Evolutionary conservation across 495 filamentous ascomycete genomes (phyloP).

Genomic region (Margaritispora aquatica): DNA sequence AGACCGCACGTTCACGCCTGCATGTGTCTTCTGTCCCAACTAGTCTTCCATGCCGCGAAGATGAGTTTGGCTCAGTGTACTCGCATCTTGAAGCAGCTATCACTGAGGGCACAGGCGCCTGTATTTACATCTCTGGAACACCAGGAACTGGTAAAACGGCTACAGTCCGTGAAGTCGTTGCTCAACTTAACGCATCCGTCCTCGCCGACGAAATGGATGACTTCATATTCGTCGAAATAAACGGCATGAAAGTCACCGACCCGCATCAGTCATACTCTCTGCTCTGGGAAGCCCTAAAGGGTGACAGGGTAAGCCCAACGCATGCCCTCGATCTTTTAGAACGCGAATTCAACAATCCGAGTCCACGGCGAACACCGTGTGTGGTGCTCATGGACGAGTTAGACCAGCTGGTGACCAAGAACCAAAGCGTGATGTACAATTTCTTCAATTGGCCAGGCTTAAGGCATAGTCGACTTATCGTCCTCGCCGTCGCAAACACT

Average conservation of each 20-base stretch:
- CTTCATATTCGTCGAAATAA: conserved; percentile 99
- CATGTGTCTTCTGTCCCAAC: conserved; percentile 91
- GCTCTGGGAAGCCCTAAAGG: conserved; percentile 93
- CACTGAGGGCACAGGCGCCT: conserved; percentile 84
- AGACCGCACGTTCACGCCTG: conserved; percentile 78
- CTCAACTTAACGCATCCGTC: conserved; percentile 79
- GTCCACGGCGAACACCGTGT: conserved; percentile 84
- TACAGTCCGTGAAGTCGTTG: conserved; percentile 91
- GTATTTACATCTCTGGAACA: conserved; percentile 99
- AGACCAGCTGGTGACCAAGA: conserved; percentile 95
- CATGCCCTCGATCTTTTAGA: conserved; percentile 90
- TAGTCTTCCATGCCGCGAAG: conserved; percentile 84
- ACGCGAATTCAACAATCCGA: conserved; percentile 84
- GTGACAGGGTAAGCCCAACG: conserved; percentile 84
- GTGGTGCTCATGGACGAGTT: conserved; percentile 99
- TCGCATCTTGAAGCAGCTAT: conserved; percentile 92
- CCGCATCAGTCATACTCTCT: conserved; percentile 94
- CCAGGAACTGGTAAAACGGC: conserved; percentile 99
- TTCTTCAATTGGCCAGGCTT: conserved; percentile 99
- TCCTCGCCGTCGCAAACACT: conserved; percentile 96
- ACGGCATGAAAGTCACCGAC: conserved; percentile 99
- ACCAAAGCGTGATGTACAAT: conserved; percentile 99
- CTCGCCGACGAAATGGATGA: conserved; percentile 90
- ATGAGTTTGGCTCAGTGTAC: conserved; percentile 87
- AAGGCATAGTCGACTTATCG: conserved; percentile 84